A percentile compares a stretch with the other conserved stretches of the same genome.
phyloP scores from a whole-genome alignment of 2,329 filamentous ascomycete species.

The Trichoderma brevicompactum region DNA sequence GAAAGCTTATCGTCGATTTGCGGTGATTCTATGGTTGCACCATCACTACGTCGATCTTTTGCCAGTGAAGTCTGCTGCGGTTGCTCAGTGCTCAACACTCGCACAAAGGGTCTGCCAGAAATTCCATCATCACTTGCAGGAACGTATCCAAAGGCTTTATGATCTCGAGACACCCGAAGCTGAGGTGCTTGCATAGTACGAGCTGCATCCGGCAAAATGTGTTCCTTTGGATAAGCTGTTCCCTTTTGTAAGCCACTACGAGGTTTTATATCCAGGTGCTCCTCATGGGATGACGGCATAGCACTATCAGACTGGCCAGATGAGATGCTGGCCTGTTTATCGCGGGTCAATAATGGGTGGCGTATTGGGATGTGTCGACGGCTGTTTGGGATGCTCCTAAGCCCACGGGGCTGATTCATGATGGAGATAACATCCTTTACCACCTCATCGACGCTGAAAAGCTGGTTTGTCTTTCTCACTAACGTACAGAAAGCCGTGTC shows the following conservation, averaged over 20 bases:
- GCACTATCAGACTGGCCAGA: not conserved
- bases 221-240: slow-evolving; percentile 28
- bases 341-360: slow-evolving; percentile 13
- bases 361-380: slow-evolving; percentile 17
- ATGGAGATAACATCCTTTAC: slow-evolving; percentile 51
- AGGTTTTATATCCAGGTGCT: not conserved
- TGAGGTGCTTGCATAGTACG: slow-evolving; percentile 32
- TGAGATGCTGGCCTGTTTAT: not conserved
- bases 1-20: not conserved
- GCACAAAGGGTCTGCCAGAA: slow-evolving; percentile 58
- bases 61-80: slow-evolving; percentile 28
- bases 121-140: slow-evolving; percentile 53
- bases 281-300: not conserved
- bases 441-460: slow-evolving; percentile 51
- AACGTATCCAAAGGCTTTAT: slow-evolving; percentile 33
- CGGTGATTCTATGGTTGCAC: not conserved
- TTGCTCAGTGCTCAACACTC: slow-evolving; percentile 47
- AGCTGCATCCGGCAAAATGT: slow-evolving; percentile 34
- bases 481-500: slow-evolving; percentile 56
- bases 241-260: slow-evolving; percentile 6
- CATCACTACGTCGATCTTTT: slow-evolving; percentile 20
- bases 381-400: slow-evolving; percentile 5
- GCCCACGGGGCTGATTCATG: slow-evolving; percentile 33
- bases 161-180: slow-evolving; percentile 35
- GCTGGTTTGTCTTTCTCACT: slow-evolving; percentile 46